Conservation (phyloP, 768 basidiomycete genomes). For the Russula compacta region DNA sequence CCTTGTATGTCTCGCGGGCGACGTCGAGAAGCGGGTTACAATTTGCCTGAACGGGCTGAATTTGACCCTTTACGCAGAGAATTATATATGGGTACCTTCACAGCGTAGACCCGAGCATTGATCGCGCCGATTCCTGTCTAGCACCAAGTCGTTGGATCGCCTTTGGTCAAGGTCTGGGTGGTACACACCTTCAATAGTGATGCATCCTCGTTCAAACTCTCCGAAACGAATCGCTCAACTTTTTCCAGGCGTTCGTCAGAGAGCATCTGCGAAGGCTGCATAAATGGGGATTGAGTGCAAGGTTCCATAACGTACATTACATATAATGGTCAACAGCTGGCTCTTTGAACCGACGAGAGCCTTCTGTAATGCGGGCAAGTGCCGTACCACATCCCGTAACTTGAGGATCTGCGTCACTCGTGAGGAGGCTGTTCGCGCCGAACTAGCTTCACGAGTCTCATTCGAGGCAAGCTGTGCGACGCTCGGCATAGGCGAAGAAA, state of each 20-base stretch:
- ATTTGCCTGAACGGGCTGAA: conserved; percentile 43
- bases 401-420: conserved; percentile 74
- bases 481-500: neutral
- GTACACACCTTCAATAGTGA: conserved; percentile 45
- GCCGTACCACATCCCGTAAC: conserved; percentile 62
- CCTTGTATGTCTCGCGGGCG: conserved; percentile 89
- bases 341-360: conserved; percentile 52
- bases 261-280: conserved; percentile 44
- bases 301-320: conserved; percentile 36
- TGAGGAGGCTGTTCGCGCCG: conserved; percentile 54
- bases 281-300: neutral
- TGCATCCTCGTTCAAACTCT: conserved; percentile 66
- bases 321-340: conserved; percentile 52
- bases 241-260: conserved; percentile 59
- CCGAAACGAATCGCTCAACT: conserved; percentile 51
- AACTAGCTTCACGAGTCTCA: conserved; percentile 45
- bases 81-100: conserved; percentile 40
- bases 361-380: conserved; percentile 52
- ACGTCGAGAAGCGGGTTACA: conserved; percentile 83
- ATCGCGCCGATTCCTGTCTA: conserved; percentile 66
- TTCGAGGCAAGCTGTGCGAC: conserved; percentile 53
- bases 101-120: conserved; percentile 82
- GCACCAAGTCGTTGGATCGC: neutral
- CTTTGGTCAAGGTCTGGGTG: neutral
- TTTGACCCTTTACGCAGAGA: neutral